Evolutionary conservation across 148 eudicot genomes (phyloP).

Genomic region (Diospyros lotus): DNA sequence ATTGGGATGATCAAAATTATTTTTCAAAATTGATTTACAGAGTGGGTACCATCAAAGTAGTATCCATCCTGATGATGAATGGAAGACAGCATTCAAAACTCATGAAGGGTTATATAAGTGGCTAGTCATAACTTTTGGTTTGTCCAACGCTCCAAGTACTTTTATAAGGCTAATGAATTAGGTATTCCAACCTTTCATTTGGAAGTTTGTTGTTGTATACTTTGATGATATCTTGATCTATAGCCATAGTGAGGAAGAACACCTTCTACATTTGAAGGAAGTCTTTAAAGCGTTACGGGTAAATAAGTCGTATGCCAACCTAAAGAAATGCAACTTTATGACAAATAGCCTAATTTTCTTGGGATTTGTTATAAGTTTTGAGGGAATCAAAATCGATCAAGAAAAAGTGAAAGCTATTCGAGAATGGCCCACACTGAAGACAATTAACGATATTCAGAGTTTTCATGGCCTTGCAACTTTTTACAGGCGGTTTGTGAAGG

Average conservation of each 20-base stretch:
- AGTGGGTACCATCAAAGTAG: background rate
- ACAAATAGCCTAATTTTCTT: background rate
- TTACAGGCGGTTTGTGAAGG: background rate
- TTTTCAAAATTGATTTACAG: background rate
- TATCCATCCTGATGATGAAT: background rate
- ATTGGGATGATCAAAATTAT: background rate
- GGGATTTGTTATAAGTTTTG: background rate
- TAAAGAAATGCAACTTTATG: background rate
- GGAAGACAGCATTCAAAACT: background rate
- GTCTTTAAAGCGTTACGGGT: background rate
- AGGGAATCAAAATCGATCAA: background rate
- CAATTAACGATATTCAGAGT: background rate
- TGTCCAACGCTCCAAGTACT: background rate
- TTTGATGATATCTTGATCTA: background rate
- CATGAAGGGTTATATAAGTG: too few species aligned
- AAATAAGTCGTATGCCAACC: background rate
- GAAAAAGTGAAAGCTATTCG: background rate
- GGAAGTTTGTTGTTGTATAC: background rate
- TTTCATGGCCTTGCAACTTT: background rate
- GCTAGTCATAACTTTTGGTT: background rate
- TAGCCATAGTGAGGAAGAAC: background rate
- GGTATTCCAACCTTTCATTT: background rate
- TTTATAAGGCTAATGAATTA: background rate
- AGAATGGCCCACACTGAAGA: background rate
- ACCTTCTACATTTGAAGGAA: background rate